Evolutionary conservation across 2,329 filamentous ascomycete genomes (phyloP).

Genomic region (Colletotrichum musae): DNA sequence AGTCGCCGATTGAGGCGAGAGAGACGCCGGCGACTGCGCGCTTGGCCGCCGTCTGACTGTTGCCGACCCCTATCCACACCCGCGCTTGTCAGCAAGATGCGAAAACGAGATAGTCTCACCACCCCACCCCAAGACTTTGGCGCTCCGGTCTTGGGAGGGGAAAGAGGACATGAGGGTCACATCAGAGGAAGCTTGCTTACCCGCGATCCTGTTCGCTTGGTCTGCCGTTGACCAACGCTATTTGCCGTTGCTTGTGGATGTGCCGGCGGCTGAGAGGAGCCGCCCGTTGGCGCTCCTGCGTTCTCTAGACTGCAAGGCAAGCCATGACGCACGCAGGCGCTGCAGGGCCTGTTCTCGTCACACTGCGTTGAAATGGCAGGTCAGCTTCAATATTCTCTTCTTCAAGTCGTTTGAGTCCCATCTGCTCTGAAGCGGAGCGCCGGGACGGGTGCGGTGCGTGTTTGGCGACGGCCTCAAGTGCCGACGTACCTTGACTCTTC

Average conservation of each 20-base stretch:
- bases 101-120: conserved; percentile 21
- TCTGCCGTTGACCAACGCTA: conserved; percentile 6
- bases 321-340: conserved; percentile 54
- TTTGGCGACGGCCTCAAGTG: not conserved
- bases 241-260: conserved; percentile 8
- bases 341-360: conserved; percentile 55
- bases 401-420: not conserved
- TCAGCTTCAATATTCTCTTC: conserved; percentile 9
- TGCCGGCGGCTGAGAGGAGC: conserved; percentile 16
- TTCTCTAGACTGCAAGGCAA: conserved; percentile 50
- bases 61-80: conserved; percentile 23
- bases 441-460: too few species aligned
- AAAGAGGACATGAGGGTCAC: too few species aligned
- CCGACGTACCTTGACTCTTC: conserved; percentile 52
- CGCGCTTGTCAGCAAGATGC: conserved; percentile 18
- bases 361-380: conserved; percentile 47
- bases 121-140: not conserved
- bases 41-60: conserved; percentile 30
- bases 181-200: conserved; percentile 11
- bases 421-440: not conserved
- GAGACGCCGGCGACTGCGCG: conserved; percentile 30
- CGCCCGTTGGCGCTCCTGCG: conserved; percentile 14
- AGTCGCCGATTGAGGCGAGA: conserved; percentile 32
- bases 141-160: too few species aligned
- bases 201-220: conserved; percentile 26